Percentiles rank a stretch among this genome's conserved stretches.
These are phyloP conservation scores for Marasmius fiardii DNA, from an alignment of 1,284 basidiomycete species.

Conservation along the genomic window DNA sequence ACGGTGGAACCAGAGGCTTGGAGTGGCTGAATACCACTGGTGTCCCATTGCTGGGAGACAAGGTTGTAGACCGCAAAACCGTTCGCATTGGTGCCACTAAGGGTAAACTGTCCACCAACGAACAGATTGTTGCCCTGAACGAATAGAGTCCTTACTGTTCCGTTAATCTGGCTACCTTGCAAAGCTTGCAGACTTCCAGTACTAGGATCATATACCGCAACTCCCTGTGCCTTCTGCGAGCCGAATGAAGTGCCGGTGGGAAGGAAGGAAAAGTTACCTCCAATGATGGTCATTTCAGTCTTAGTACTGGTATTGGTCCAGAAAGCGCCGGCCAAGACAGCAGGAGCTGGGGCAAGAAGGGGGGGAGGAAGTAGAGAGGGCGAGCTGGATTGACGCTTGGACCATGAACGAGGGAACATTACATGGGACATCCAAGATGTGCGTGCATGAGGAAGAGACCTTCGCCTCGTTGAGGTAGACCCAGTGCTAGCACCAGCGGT, in stretches of 20 bases:
- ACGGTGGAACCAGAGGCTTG: constrained; percentile 54
- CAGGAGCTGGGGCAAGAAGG: constrained; percentile 63
- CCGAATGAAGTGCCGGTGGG: constrained; percentile 36
- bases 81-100: constrained; percentile 50
- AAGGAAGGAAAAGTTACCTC: constrained; percentile 84
- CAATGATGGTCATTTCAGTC: constrained; percentile 73
- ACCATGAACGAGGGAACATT: constrained; percentile 45
- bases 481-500: constrained; percentile 25
- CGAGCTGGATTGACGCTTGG: constrained; percentile 41
- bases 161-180: constrained; percentile 57
- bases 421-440: constrained; percentile 50
- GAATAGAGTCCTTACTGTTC: constrained; percentile 70
- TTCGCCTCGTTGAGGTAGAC: constrained; percentile 28
- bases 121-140: constrained; percentile 69
- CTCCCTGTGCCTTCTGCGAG: constrained; percentile 44
- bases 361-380: constrained; percentile 51
- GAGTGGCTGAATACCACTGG: constrained; percentile 54
- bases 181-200: constrained; percentile 54
- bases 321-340: constrained; percentile 85
- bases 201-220: constrained; percentile 74
- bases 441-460: constrained; percentile 35
- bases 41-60: constrained; percentile 53
- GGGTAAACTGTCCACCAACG: constrained; percentile 78
- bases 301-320: constrained; percentile 80
- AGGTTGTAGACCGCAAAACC: constrained; percentile 82